Conservation (phyloP, 129 eudicot species). For the Flaveria linearis region DNA sequence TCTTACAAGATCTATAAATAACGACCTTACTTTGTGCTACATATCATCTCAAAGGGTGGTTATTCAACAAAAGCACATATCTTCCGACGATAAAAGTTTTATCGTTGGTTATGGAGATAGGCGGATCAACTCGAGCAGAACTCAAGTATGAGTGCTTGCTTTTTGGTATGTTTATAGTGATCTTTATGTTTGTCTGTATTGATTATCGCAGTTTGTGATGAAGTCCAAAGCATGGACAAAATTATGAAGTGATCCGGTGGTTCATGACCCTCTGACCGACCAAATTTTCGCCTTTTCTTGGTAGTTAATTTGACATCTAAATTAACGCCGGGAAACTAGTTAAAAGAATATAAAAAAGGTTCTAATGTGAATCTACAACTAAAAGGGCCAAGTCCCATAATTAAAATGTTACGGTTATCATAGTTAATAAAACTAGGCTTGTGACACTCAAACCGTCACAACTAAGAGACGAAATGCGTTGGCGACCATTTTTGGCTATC, state of each 20-base stretch:
- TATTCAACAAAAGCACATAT: background rate
- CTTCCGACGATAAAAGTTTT: background rate
- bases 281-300: no score
- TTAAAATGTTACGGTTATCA: no score
- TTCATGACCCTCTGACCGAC: no score
- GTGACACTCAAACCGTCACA: no score
- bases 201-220: background rate
- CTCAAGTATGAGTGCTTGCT: slow-evolving; percentile 71
- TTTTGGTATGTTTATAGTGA: slow-evolving; percentile 50
- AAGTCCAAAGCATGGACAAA: background rate
- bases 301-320: no score
- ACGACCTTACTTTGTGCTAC: slow-evolving; percentile 22
- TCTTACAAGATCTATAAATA: slow-evolving; percentile 23
- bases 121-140: slow-evolving; percentile 31
- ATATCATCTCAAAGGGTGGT: background rate
- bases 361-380: background rate
- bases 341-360: no score
- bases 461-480: no score
- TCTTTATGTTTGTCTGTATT: background rate
- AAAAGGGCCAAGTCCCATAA: no score
- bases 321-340: no score
- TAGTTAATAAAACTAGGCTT: no score
- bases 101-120: slow-evolving; percentile 52
- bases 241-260: no score
- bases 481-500: no score